phyloP scores from a whole-genome alignment of 768 basidiomycete genomes.

The Hygrocybe punicea region DNA sequence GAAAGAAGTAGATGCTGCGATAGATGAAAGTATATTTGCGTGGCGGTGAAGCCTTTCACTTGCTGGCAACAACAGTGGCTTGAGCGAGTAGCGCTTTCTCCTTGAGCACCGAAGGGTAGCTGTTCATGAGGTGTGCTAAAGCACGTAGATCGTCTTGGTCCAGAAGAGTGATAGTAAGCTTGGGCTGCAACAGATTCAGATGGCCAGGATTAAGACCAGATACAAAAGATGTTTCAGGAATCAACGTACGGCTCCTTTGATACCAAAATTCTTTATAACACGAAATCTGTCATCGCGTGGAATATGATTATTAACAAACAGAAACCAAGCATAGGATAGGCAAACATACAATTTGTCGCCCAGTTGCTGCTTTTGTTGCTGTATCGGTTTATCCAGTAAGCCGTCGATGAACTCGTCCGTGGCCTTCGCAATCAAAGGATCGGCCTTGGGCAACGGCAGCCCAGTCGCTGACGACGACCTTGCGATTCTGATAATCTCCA shows the following conservation, averaged over 20 bases:
- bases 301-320: background rate
- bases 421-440: constrained; percentile 61
- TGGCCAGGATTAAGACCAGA: constrained; percentile 1
- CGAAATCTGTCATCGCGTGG: constrained; percentile 43
- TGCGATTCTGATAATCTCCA: constrained; percentile 68
- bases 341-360: constrained; percentile 68
- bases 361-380: constrained; percentile 72
- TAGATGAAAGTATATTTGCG: background rate
- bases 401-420: constrained; percentile 73
- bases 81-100: constrained; percentile 56
- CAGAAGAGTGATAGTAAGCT: constrained; percentile 77
- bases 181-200: constrained; percentile 55
- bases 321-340: constrained; percentile 10
- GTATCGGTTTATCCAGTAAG: constrained; percentile 51
- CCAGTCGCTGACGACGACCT: constrained; percentile 47
- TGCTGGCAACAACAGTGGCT: constrained; percentile 1
- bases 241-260: constrained; percentile 69
- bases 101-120: constrained; percentile 77
- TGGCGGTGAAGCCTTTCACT: background rate
- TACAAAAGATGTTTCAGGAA: background rate
- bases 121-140: constrained; percentile 83
- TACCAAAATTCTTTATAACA: constrained; percentile 72
- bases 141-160: constrained; percentile 83
- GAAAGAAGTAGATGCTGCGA: too few relatives aligned
- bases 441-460: constrained; percentile 65